These are phyloP conservation scores for Paracorniculantispora psalliotae DNA, from an alignment of 2,329 filamentous ascomycete genomes.

Conservation along the genomic window DNA sequence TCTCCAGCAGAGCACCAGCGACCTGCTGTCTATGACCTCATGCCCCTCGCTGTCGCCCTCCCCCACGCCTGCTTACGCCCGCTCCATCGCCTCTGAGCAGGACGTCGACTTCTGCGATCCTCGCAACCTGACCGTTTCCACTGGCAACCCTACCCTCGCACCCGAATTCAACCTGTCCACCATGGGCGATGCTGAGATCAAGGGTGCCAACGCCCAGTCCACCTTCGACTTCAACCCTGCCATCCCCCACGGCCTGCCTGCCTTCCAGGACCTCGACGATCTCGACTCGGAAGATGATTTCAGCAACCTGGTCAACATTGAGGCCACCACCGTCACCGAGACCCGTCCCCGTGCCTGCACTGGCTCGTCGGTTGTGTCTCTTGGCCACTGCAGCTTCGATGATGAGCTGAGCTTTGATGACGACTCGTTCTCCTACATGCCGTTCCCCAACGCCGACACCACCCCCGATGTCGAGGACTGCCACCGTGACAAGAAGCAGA, in stretches of 20 bases:
- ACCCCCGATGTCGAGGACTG: constrained; percentile 36
- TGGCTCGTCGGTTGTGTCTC: constrained; percentile 61
- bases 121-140: constrained; percentile 73
- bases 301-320: constrained; percentile 66
- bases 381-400: constrained; percentile 73
- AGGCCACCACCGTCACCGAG: constrained; percentile 43
- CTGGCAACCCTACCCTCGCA: constrained; percentile 42
- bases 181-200: constrained; percentile 59
- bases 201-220: constrained; percentile 39
- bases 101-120: constrained; percentile 89
- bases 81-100: constrained; percentile 61
- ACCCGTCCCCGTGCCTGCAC: constrained; percentile 63
- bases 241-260: constrained; percentile 57
- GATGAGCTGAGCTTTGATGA: constrained; percentile 72
- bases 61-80: constrained; percentile 66
- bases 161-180: constrained; percentile 63
- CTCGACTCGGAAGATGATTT: constrained; percentile 90
- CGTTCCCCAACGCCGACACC: constrained; percentile 56
- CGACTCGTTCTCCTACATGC: constrained; percentile 54
- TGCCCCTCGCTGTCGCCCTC: constrained; percentile 86
- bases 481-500: constrained; percentile 54
- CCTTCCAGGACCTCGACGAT: constrained; percentile 82
- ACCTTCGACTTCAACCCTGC: constrained; percentile 46
- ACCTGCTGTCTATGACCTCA: constrained; percentile 68
- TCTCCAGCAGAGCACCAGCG: constrained; percentile 59